Base-by-base conservation (phyloP, 305 asterid genomes). In the Ilex paraguariensis region DNA sequence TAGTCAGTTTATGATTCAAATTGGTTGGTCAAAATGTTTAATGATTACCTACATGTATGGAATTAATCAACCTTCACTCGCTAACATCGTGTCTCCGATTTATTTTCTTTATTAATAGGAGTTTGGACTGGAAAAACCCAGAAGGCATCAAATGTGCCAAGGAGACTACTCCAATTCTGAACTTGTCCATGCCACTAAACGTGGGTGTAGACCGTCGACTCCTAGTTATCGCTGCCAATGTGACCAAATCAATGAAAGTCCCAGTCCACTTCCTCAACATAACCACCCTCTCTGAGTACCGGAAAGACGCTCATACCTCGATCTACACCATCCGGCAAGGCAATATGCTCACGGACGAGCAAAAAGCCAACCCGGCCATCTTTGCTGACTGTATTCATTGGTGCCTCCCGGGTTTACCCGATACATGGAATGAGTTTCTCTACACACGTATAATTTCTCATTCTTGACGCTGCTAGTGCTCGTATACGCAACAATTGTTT, bases 111-210 rank as follows among this genome's bases (percentile, higher is more conserved):
- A 21, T 21, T 21, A 0, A 57, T 56, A 92, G 98, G 97, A 92
- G 97, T 79, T 76, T 82, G 86, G 98, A 92, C 69, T 92, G 98
- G 98, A 76, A 75, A 31, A 92, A 92, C 68, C 94, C 96, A 0
- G 82, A 89, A 6, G 98, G 98, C 54, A 82, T 92, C 49, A 92
- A 92, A 80, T 92, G 98, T 59, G 97, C 98, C 0, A 60, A 55
- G 65, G 98, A 92, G 75, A 92, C 84, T 14, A 51, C 73, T 10
- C 98, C 98, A 52, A 82, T 89, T 13, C 75, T 90, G 36, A 87
- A 92, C 86, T 75, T 82, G 9, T 81, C 97, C 7, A 84, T 76
- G 86, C 86, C 95, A 2, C 70, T 85, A n/a, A 61, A 73, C 49
- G 97, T 90, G 55, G 98, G 98, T 28, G 86, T 96, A 0, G 98